Evolutionary conservation across 2,329 filamentous ascomycete species (phyloP).

Genomic region (Trichoderma lentiforme): DNA sequence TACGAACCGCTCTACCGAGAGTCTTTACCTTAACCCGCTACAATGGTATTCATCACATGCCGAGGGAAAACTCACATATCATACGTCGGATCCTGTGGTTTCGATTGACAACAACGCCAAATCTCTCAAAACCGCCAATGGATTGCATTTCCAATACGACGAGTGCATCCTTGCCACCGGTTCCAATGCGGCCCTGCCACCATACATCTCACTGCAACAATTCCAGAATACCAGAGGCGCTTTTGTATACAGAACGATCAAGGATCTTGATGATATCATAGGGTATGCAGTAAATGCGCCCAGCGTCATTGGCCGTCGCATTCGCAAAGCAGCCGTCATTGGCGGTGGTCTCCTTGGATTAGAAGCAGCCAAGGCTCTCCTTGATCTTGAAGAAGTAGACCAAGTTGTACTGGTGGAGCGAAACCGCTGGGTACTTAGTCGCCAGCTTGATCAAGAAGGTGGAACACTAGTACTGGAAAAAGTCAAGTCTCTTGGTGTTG

Average conservation of each 20-base stretch:
- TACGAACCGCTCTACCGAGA: constrained; percentile 78
- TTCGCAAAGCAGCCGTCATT: constrained; percentile 55
- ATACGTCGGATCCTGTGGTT: constrained; percentile 39
- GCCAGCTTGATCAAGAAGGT: constrained; percentile 79
- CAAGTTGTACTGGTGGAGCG: constrained; percentile 78
- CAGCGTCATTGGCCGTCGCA: constrained; percentile 56
- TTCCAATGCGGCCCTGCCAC: constrained; percentile 73
- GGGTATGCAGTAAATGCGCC: constrained; percentile 64
- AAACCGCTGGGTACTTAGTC: constrained; percentile 76
- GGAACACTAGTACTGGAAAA: constrained; percentile 80
- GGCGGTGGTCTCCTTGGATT: constrained; percentile 82
- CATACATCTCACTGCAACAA: constrained; percentile 53
- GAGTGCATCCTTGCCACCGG: constrained; percentile 81
- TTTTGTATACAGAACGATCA: constrained; percentile 85
- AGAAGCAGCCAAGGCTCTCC: constrained; percentile 14
- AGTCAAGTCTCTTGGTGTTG: constrained; percentile 72
- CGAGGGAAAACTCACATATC: neutral
- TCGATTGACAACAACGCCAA: constrained; percentile 62
- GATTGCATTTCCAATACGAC: constrained; percentile 69
- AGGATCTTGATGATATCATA: constrained; percentile 75
- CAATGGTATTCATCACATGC: constrained; percentile 59
- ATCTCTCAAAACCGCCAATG: constrained; percentile 66
- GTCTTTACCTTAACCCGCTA: constrained; percentile 79
- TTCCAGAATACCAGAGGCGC: constrained; percentile 78
- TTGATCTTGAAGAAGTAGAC: constrained; percentile 4